Evolutionary conservation across 1,139 yeast species (phyloP), one percentile per base, ranked within the genome.

Genomic region (Kluyveromyces sp.): DNA sequence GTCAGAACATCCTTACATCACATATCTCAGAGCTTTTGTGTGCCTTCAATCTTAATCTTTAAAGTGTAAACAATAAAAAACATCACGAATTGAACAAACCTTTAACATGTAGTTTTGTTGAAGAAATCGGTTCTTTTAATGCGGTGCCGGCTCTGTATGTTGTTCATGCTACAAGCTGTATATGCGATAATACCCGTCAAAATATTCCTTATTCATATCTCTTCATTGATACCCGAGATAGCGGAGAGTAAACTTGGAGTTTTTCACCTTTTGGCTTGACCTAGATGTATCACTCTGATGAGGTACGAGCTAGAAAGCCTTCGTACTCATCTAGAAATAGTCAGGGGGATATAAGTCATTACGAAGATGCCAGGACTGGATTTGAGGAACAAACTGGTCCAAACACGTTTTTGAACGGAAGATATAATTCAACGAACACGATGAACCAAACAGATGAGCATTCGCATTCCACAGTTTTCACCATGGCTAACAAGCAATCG

Each of bases 401-500:
- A 9, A 33, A 19, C 26, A 13, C 25, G n/a, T 6, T 3, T 18
- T 7, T 33, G 3, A 18, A 19, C 19, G 26, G 26, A 11, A 19
- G 41, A 11, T 30, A 31, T 18, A 38, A 12, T 17, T 30, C 31
- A 20, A 34, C 31, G 7, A 20, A 16, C 29, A 30, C 35, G 2
- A 33, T n/a, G 13, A 17, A 38, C 16, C 49, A 51, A 34, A 49
- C 52, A 3, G 55, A 50, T 16, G 56, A 51, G 12, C 50, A 49
- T 35, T 47, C 57, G 35, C 50, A 54, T 31, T 54, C 57, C n/a
- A 53, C 57, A 8, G 42, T 54, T 30, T 52, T 53, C 44, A 53
- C 51, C 3, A 49, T 50, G 18, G 39, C 28, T 8, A 46, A 47
- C 19, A 47, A 44, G 35, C 46, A 46, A 25, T 46, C 45, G 19